Evolutionary conservation across 31 red algal genomes (phyloP), one percentile per base, ranked within the genome.

Genomic region (Odonthalia washingtoniensis): DNA sequence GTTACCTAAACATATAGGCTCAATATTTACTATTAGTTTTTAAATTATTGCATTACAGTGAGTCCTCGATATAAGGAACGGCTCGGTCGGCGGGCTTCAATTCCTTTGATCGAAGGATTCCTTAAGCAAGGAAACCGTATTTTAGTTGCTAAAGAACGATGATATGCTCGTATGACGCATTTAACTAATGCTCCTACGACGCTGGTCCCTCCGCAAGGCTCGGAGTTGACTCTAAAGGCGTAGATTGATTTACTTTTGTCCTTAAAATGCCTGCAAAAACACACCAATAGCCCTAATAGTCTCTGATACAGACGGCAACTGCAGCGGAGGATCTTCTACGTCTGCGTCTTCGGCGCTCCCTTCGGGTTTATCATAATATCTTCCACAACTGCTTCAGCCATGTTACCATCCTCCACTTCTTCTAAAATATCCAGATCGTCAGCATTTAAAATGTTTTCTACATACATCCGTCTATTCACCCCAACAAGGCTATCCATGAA

Each of bases 391-490:
- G 24, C 24, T 61, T 61, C 52, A 14, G 52, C 52, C 52, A 61
- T 30, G 27, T 70, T 26, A 36, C 6, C 9, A 28, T 70, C 27
- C 16, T 70, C 12, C 6, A 70, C 28, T 30, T 12, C 27, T 70
- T 70, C 66, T 12, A 70, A 70, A 21, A 70, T 70, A 21, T 70
- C 66, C 14, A 9, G 6, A 70, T 70, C 66, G 27, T 70, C 66
- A 9, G 16, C 66, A 30, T 70, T 70, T 21, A 30, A 30, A 70
- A 70, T 12, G 27, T 30, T 30, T 9, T 12, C 12, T 12, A 70
- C 28, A 36, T 28, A 30, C 66, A 70, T 70, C n/a, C 9, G 66
- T 12, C 5, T 70, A 6, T 30, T 6, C 66, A 70, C 66, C 9
- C 27, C 28, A 12, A 6, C 66, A 28, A 70, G 28, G 14, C 27